phyloP scores from a whole-genome alignment of 2,329 filamentous ascomycete genomes.

The Epichloe brachyelytri region DNA sequence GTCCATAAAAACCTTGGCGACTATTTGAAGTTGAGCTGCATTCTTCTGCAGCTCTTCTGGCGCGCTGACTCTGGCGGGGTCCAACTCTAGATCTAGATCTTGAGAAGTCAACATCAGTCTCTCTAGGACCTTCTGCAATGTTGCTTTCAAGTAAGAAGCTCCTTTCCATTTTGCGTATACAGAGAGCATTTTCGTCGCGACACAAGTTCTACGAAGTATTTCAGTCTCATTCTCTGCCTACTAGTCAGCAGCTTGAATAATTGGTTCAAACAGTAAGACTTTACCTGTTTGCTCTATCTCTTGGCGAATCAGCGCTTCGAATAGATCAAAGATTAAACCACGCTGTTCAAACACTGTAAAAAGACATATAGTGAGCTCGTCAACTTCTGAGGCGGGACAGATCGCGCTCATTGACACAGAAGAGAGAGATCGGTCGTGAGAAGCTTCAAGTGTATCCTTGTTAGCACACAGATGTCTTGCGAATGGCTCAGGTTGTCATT shows the following conservation, averaged over 20 bases:
- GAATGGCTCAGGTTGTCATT: neutral
- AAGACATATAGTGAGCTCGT: slow-evolving; percentile 54
- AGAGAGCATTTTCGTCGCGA: slow-evolving; percentile 61
- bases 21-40: slow-evolving; percentile 50
- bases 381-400: slow-evolving; percentile 55
- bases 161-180: slow-evolving; percentile 64
- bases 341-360: slow-evolving; percentile 58
- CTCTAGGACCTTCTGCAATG: slow-evolving; percentile 54
- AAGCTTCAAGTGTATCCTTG: slow-evolving; percentile 25
- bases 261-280: neutral
- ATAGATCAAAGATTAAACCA: slow-evolving; percentile 47
- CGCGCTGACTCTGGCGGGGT: slow-evolving; percentile 47
- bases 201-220: slow-evolving; percentile 52
- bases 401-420: slow-evolving; percentile 51
- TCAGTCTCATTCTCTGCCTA: slow-evolving; percentile 51
- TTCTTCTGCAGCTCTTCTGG: slow-evolving; percentile 54
- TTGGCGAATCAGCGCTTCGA: slow-evolving; percentile 55
- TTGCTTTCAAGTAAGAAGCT: slow-evolving; percentile 46
- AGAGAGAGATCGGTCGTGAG: slow-evolving; percentile 50
- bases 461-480: neutral
- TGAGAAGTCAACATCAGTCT: slow-evolving; percentile 53
- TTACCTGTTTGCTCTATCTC: slow-evolving; percentile 54
- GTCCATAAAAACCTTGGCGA: slow-evolving; percentile 59
- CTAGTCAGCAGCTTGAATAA: slow-evolving; percentile 7
- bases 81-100: slow-evolving; percentile 54